phyloP scores from a whole-genome alignment of 2,329 filamentous ascomycete species.

The Bretziella fagacearum region DNA sequence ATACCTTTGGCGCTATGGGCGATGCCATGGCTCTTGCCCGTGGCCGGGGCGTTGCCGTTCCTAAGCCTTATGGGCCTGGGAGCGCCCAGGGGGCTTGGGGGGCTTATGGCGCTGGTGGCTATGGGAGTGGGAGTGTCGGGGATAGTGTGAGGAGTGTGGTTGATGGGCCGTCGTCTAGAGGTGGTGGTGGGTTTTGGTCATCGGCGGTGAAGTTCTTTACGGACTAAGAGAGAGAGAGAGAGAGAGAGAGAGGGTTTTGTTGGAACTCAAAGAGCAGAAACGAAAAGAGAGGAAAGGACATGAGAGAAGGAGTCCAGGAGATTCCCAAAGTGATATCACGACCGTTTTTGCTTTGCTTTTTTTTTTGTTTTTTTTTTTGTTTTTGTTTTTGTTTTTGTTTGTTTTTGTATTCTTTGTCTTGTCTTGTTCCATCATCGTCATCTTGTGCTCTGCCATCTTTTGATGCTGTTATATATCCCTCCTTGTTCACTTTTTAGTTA shows the following conservation, averaged over 20 bases:
- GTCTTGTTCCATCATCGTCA: constrained; percentile 1
- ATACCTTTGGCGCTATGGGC: constrained; percentile 32
- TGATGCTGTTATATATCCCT: constrained; percentile 1
- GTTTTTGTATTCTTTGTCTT: background rate
- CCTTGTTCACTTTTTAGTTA: background rate
- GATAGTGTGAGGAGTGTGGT: constrained; percentile 7
- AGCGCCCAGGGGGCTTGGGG: background rate
- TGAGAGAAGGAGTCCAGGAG: too few relatives aligned
- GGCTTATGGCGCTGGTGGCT: constrained; percentile 4
- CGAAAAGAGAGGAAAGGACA: too few relatives aligned
- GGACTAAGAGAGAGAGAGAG: constrained; percentile 4
- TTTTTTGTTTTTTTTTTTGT: background rate
- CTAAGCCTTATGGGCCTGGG: constrained; percentile 15
- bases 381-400: background rate
- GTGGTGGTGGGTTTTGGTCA: constrained; percentile 5
- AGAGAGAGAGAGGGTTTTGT: background rate
- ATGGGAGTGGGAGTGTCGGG: background rate
- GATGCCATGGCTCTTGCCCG: constrained; percentile 38
- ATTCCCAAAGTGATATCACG: too few relatives aligned
- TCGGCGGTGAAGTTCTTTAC: constrained; percentile 10
- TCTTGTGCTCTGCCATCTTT: background rate
- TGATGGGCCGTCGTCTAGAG: background rate
- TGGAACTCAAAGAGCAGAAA: background rate
- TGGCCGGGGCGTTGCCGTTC: constrained; percentile 19
- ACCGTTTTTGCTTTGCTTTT: background rate